phyloP scores from a whole-genome alignment of 805 yeast genomes.

The Saturnispora gosingensis region DNA sequence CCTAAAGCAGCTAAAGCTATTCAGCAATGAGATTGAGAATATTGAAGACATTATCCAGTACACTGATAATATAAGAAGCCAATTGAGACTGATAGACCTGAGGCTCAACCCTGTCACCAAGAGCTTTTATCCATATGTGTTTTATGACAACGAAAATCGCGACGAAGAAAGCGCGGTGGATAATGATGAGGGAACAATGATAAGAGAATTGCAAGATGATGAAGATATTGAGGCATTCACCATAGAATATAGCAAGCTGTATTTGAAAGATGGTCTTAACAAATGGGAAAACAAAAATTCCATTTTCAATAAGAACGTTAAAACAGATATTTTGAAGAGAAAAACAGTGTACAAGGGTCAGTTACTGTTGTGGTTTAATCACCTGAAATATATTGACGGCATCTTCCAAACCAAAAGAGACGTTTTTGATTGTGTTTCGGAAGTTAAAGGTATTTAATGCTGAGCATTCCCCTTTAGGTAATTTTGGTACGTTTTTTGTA shows the following conservation, averaged over 20 bases:
- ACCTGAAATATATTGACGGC: slow-evolving; percentile 24
- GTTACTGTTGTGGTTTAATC: slow-evolving; percentile 22
- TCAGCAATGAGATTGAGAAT: slow-evolving; percentile 37
- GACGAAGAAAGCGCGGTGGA: slow-evolving; percentile 11
- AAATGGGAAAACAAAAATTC: slow-evolving; percentile 34
- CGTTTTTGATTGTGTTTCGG: background rate
- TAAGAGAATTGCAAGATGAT: slow-evolving; percentile 29
- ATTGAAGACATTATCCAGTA: slow-evolving; percentile 28
- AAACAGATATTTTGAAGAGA: background rate
- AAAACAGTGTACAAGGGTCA: slow-evolving; percentile 15
- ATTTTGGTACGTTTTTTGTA: background rate
- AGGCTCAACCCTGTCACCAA: slow-evolving; percentile 41
- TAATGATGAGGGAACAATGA: slow-evolving; percentile 12
- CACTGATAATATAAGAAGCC: slow-evolving; percentile 23
- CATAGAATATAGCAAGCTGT: slow-evolving; percentile 36
- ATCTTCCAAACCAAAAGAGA: background rate
- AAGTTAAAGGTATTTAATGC: background rate
- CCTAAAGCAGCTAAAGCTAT: slow-evolving; percentile 32
- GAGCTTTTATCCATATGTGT: slow-evolving; percentile 44
- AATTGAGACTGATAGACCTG: slow-evolving; percentile 35
- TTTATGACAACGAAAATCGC: slow-evolving; percentile 28
- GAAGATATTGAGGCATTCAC: slow-evolving; percentile 47
- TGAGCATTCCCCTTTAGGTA: background rate
- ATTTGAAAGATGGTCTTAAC: slow-evolving; percentile 24
- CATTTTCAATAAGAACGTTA: slow-evolving; percentile 7